Base-by-base conservation (phyloP, 768 basidiomycete species). In the Panellus pusillus region DNA sequence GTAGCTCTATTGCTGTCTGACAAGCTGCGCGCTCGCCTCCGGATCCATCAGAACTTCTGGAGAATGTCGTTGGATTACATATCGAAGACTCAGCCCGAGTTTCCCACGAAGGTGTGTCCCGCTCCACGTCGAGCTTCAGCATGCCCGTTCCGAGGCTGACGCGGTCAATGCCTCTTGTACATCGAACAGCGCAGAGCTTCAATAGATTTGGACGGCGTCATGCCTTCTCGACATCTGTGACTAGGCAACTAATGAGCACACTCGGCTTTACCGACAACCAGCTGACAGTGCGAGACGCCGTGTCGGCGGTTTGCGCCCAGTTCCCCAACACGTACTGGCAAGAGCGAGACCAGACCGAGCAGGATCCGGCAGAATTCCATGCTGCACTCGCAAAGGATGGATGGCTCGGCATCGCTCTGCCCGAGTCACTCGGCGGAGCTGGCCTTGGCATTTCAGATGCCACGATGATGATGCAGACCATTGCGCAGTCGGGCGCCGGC, bases 381-480 rank as follows among this genome's bases (percentile, higher is more conserved):
- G 51, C 57, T 1, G 57, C 57, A 6, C 44, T 58, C 6, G 51
- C 57, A 0, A 40, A 44, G 12, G 57, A 27, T 18, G 57, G 57
- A 18, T 58, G 57, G 57, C 43, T 58, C 8, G 57, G 57, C 37
- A 52, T 58, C 42, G 57, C 57, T 1, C 43, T 58, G 4, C 57
- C 61, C 7, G 61, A 62, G 36, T 9, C 27, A 9, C 54, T 58
- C 27, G 61, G 61, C 8, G 61, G 61, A 17, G 37, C 53, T 9
- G 58, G 58, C 4, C 29, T 62, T 17, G 61, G 61, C 8, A 59
- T 62, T 5, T 62, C 61, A 0, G 61, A 62, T 28, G 61, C 61
- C 27, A 62, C 61, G 11, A 42, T 62, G 13, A 62, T 62, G 61
- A 55, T 62, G 61, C 61, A 62, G 36, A 62, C 61, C 11, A 62